Conservation (phyloP, 2,329 filamentous ascomycete species). For the Arthroderma uncinatum region DNA sequence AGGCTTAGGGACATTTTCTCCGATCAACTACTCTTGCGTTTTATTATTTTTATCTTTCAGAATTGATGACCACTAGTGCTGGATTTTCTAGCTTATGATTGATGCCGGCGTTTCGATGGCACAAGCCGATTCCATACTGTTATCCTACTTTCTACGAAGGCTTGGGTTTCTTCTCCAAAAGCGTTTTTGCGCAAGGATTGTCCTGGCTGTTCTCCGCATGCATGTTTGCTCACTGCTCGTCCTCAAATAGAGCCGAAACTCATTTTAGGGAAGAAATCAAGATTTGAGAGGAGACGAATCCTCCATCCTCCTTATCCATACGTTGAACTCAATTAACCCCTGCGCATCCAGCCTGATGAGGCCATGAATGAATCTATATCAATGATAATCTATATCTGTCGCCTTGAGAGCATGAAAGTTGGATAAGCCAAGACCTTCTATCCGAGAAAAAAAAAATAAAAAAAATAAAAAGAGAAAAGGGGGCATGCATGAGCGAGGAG, state of each 20-base stretch:
- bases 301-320: neutral
- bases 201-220: neutral
- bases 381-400: neutral
- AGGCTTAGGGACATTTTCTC: neutral
- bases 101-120: slow-evolving; percentile 1
- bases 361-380: neutral
- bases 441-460: neutral
- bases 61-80: neutral
- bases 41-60: neutral
- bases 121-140: neutral
- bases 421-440: slow-evolving; percentile 6
- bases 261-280: slow-evolving; percentile 5
- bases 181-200: neutral
- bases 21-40: neutral
- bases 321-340: neutral
- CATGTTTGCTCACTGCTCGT: neutral
- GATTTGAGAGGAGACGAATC: neutral
- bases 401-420: neutral
- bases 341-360: neutral
- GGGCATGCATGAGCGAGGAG: neutral
- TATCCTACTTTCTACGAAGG: neutral
- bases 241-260: slow-evolving; percentile 3
- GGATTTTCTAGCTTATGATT: neutral
- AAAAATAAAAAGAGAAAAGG: neutral
- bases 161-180: neutral